phyloP scores from a whole-genome alignment of 2,329 filamentous ascomycete genomes.

The Fusarium duplospermum region DNA sequence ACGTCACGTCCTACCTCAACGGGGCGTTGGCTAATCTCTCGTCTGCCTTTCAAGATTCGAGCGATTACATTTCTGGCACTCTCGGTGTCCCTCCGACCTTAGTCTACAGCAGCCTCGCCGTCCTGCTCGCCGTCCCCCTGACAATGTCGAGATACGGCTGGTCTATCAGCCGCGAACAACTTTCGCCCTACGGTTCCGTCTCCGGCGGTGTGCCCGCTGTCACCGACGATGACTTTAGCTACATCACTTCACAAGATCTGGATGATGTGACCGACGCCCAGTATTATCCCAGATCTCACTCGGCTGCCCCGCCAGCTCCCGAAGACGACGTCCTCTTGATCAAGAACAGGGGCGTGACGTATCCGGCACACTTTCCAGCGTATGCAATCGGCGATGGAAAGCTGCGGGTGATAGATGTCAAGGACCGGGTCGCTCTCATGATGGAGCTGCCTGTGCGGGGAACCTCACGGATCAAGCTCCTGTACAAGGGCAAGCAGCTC shows the following conservation, averaged over 20 bases:
- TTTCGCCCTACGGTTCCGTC: constrained; percentile 65
- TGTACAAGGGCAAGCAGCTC: constrained; percentile 79
- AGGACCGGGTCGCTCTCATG: constrained; percentile 74
- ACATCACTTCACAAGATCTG: constrained; percentile 84
- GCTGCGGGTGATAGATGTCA: constrained; percentile 73
- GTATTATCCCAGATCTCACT: constrained; percentile 56
- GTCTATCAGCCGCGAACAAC: constrained; percentile 56
- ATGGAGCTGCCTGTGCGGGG: constrained; percentile 69
- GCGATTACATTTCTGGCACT: constrained; percentile 63
- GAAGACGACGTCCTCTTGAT: constrained; percentile 79
- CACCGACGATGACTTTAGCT: constrained; percentile 81
- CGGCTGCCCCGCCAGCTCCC: constrained; percentile 49
- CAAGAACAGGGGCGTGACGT: constrained; percentile 74
- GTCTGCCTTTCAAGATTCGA: constrained; percentile 59
- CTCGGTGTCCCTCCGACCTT: constrained; percentile 61
- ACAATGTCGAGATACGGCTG: constrained; percentile 68
- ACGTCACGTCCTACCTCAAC: constrained; percentile 69
- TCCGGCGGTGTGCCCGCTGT: constrained; percentile 68
- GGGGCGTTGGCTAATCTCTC: constrained; percentile 62
- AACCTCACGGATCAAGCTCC: constrained; percentile 69
- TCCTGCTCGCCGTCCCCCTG: constrained; percentile 61
- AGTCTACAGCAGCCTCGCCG: constrained; percentile 63
- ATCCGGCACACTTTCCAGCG: constrained; percentile 78
- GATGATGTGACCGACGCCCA: constrained; percentile 55
- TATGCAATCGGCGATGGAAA: constrained; percentile 81